Percentiles rank a stretch among this genome's conserved stretches.
These are phyloP conservation scores for Wickerhamiella musiphila DNA, from an alignment of 805 yeast genomes.

Conservation along the genomic window DNA sequence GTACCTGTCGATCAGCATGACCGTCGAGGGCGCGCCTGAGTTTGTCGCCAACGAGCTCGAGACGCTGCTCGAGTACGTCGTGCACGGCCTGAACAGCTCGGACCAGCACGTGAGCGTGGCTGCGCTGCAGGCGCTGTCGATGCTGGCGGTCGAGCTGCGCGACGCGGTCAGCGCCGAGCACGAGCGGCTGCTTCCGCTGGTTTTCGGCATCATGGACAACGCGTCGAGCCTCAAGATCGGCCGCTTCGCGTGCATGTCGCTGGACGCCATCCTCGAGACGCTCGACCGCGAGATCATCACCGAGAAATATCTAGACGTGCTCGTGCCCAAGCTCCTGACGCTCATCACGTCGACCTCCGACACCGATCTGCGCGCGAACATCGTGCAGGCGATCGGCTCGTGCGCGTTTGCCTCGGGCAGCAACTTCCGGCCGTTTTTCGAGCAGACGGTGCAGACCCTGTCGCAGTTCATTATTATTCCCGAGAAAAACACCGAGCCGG, in stretches of 20 bases:
- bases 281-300: slow-evolving; percentile 76
- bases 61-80: slow-evolving; percentile 53
- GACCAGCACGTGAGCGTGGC: slow-evolving; percentile 66
- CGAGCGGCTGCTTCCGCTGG: slow-evolving; percentile 64
- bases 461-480: slow-evolving; percentile 51
- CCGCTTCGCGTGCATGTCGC: slow-evolving; percentile 77
- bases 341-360: slow-evolving; percentile 64
- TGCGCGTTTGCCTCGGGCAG: slow-evolving; percentile 92
- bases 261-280: slow-evolving; percentile 83
- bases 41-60: slow-evolving; percentile 59
- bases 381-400: slow-evolving; percentile 89
- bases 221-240: slow-evolving; percentile 72
- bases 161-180: slow-evolving; percentile 74
- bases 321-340: slow-evolving; percentile 74
- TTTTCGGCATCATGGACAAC: slow-evolving; percentile 71
- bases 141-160: slow-evolving; percentile 68
- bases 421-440: slow-evolving; percentile 71
- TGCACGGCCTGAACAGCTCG: slow-evolving; percentile 60
- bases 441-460: slow-evolving; percentile 58
- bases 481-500: slow-evolving; percentile 59
- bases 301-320: slow-evolving; percentile 59
- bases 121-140: slow-evolving; percentile 65
- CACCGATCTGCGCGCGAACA: slow-evolving; percentile 33
- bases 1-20: slow-evolving; percentile 60
- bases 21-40: slow-evolving; percentile 90